phyloP scores from a whole-genome alignment of 345 rosid species.

The Gossypium stocksii region DNA sequence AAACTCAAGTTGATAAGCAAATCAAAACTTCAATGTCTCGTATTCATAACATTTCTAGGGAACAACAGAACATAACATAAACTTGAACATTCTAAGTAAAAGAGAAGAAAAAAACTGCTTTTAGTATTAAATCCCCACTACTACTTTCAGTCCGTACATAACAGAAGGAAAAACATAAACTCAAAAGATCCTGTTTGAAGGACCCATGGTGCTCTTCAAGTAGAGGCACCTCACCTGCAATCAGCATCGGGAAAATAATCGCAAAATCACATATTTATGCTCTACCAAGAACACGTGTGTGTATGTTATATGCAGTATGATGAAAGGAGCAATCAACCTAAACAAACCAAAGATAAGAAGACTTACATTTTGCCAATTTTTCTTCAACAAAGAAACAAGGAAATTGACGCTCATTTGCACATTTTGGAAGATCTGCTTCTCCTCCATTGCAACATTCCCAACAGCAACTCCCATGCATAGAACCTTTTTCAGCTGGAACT shows the following conservation, averaged over 20 bases:
- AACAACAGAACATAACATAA: constrained; percentile 4
- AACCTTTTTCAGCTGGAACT: constrained; percentile 77
- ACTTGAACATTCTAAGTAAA: background rate
- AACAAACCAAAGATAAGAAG: background rate
- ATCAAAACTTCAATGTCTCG: constrained; percentile 6
- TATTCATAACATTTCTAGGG: constrained; percentile 25
- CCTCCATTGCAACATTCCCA: constrained; percentile 63
- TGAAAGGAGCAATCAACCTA: no score
- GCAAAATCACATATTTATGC: background rate
- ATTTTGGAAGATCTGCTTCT: constrained; percentile 77
- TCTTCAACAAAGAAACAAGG: constrained; percentile 76
- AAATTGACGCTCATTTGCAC: constrained; percentile 76
- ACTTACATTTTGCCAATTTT: constrained; percentile 78
- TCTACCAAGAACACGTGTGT: no score
- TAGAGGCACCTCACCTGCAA: constrained; percentile 70
- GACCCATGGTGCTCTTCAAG: constrained; percentile 76
- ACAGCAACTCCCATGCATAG: constrained; percentile 87
- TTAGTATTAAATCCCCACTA: background rate
- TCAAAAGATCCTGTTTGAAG: constrained; percentile 60
- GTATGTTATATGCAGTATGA: background rate
- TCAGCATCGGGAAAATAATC: background rate
- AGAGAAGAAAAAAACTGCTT: background rate
- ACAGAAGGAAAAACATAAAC: background rate
- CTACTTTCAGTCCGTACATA: background rate
- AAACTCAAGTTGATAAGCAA: background rate